Conservation (phyloP, 306 rosid genomes). For the Cucumis melo region DNA sequence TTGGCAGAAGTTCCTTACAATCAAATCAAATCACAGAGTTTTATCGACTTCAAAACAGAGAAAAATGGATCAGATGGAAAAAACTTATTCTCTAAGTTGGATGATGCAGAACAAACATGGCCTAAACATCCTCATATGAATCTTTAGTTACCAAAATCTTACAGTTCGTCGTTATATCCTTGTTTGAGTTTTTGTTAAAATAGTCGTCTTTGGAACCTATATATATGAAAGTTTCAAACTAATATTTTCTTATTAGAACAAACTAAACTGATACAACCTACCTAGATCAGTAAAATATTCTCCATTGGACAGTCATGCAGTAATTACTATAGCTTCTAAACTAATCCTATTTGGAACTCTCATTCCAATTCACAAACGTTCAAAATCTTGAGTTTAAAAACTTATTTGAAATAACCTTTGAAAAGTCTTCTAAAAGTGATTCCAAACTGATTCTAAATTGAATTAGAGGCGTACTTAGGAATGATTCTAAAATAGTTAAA, state of each 20-base stretch:
- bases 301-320: background rate
- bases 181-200: background rate
- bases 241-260: background rate
- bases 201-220: background rate
- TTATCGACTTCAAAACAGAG: background rate
- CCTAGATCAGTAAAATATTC: background rate
- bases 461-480: too few relatives aligned
- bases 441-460: too few relatives aligned
- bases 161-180: background rate
- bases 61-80: background rate
- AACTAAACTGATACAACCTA: background rate
- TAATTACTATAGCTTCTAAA: background rate
- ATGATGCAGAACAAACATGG: background rate
- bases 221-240: background rate
- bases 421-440: background rate
- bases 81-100: background rate
- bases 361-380: too few relatives aligned
- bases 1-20: background rate
- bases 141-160: background rate
- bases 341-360: background rate
- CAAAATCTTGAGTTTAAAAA: too few relatives aligned
- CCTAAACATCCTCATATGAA: slow-evolving; percentile 2
- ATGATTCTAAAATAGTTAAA: too few relatives aligned
- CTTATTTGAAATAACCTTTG: too few relatives aligned
- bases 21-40: background rate